phyloP scores from a whole-genome alignment of 2,329 filamentous ascomycete genomes.

The Cordyceps javanica region DNA sequence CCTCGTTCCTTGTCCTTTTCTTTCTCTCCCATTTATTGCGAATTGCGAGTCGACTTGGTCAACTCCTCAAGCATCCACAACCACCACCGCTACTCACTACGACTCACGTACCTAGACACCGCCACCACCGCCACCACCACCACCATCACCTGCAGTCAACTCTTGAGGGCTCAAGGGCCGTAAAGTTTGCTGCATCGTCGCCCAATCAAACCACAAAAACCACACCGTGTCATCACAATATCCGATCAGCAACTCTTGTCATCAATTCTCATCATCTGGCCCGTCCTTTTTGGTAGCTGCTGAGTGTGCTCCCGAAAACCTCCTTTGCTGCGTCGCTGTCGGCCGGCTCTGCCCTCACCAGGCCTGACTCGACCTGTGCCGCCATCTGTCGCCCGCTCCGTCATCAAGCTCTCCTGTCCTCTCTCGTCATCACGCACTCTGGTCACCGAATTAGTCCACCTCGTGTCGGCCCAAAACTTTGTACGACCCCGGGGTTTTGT shows the following conservation, averaged over 20 bases:
- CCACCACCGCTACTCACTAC: no score
- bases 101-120: not conserved
- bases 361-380: not conserved
- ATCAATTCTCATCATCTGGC: not conserved
- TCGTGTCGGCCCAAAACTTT: no score
- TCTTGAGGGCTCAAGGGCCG: no score
- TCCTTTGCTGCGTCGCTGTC: not conserved
- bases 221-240: conserved; percentile 1
- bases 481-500: not conserved
- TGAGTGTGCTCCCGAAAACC: not conserved
- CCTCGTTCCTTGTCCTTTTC: not conserved
- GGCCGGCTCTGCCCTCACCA: not conserved
- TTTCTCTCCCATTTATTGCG: not conserved
- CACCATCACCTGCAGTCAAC: not conserved
- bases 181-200: not conserved
- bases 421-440: no score
- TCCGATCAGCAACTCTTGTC: not conserved
- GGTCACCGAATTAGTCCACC: no score
- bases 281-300: not conserved
- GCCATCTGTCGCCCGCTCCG: not conserved
- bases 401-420: not conserved
- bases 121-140: not conserved
- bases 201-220: conserved; percentile 3
- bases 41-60: not conserved
- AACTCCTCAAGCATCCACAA: not conserved